Evolutionary conservation across 257 asterid species (phyloP).

Genomic region (Salvia miltiorrhiza): DNA sequence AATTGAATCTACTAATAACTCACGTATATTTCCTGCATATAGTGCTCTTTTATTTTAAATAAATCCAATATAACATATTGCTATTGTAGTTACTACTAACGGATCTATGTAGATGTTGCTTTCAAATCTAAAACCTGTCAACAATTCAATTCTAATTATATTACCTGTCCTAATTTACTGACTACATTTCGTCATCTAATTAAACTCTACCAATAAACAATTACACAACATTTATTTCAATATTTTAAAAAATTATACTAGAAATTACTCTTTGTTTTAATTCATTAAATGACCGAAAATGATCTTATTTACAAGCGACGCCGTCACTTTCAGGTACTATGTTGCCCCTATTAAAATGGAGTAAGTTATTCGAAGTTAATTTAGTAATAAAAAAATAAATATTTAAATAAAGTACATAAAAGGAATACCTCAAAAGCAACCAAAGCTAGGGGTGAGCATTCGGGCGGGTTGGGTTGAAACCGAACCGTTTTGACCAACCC

Average conservation of each 20-base stretch:
- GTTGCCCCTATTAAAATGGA: slow-evolving; percentile 14
- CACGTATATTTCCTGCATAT: neutral
- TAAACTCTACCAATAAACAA: slow-evolving; percentile 3
- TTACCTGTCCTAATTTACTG: slow-evolving; percentile 24
- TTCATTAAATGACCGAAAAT: slow-evolving; percentile 17
- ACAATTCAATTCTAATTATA: slow-evolving; percentile 21
- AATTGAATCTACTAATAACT: neutral
- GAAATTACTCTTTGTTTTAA: neutral
- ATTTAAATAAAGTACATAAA: slow-evolving; percentile 23
- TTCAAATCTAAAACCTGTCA: slow-evolving; percentile 31
- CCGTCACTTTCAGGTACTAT: slow-evolving; percentile 20
- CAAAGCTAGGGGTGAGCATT: no score
- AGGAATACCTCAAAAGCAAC: slow-evolving; percentile 38
- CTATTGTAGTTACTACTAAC: slow-evolving; percentile 22
- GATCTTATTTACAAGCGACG: neutral
- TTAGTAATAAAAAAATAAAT: neutral
- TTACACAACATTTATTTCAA: slow-evolving; percentile 10
- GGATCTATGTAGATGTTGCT: slow-evolving; percentile 34
- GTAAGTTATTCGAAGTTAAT: slow-evolving; percentile 4
- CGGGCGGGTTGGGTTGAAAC: no score
- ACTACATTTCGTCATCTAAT: slow-evolving; percentile 20
- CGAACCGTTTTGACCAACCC: no score
- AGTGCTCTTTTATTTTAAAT: neutral
- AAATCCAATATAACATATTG: slow-evolving; percentile 5
- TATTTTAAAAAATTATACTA: neutral